These are phyloP conservation scores for Halophytophthora polymorphica DNA, from an alignment of 352 stramenopile species.

Conservation along the genomic window DNA sequence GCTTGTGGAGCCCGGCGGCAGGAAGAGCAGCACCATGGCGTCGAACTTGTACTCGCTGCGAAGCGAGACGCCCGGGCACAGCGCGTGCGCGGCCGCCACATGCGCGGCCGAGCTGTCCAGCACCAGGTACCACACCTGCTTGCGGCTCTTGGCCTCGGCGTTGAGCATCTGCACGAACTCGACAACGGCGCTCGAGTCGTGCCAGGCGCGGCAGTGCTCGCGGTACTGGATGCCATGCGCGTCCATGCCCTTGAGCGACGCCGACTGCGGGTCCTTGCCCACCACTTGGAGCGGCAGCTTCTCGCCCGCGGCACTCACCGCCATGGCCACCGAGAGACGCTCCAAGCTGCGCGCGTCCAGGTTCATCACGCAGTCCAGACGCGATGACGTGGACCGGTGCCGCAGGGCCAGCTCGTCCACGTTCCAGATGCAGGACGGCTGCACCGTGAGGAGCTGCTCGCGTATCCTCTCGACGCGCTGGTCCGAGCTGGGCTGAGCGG, in stretches of 20 bases:
- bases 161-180: conserved; percentile 65
- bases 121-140: conserved; percentile 69
- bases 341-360: conserved; percentile 46
- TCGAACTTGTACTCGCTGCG: conserved; percentile 64
- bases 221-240: conserved; percentile 46
- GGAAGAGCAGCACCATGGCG: conserved; percentile 58
- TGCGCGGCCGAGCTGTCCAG: conserved; percentile 65
- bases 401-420: conserved; percentile 53
- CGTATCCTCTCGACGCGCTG: conserved; percentile 48
- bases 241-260: conserved; percentile 39
- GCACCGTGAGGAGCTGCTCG: conserved; percentile 42
- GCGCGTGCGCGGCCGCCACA: conserved; percentile 52
- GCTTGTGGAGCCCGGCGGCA: conserved; percentile 38
- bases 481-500: conserved; percentile 24
- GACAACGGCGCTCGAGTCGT: conserved; percentile 50
- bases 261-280: conserved; percentile 33
- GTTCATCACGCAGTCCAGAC: conserved; percentile 38
- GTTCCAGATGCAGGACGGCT: conserved; percentile 69
- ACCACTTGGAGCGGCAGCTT: conserved; percentile 64
- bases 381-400: conserved; percentile 40
- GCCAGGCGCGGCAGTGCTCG: conserved; percentile 36
- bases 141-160: conserved; percentile 44
- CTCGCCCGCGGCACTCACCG: conserved; percentile 60
- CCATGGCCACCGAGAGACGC: conserved; percentile 49
- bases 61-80: conserved; percentile 58